Base-by-base conservation (phyloP, 148 eudicot species). In the Persicaria tinctoria region DNA sequence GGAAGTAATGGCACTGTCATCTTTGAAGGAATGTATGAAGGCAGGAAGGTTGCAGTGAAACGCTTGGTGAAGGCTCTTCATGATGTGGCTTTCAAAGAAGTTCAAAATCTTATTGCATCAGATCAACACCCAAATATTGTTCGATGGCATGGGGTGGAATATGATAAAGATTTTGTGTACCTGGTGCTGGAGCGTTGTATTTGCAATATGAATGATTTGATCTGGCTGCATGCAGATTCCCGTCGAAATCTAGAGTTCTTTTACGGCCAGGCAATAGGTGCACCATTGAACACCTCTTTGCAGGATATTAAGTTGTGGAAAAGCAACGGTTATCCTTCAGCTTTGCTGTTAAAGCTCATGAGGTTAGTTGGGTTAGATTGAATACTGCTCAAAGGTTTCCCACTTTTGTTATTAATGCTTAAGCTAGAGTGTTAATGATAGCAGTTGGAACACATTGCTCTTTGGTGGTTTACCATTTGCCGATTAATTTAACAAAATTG, bases 1-100 rank as follows among this genome's bases (percentile, higher is more conserved):
- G 98, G 98, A 76, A 94, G 98, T 87, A 91, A 91, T 74, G 98
- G 98, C 32, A 94, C 98, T 8, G 79, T 91, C 84, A 94, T 94
- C 11, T 88, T 94, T 18, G 96, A 94, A 78, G 98, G 98, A 83
- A 74, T 82, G 49, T 94, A 91, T 81, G 98, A 90, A 76, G 98
- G 98, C 49, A 97, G 98, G 75, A 83, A 82, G 1, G 98, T 94
- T 53, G 98, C 98, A 80, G 97, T 91, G 32, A 94, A 94, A 86
- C 93, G 98, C 50, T 91, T 94, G 75, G 96, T 94, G 56, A 84
- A 84, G 80, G 83, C 98, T 12, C 97, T 91, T 82, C 88, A 90
- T 79, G 91, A 94, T 56, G 89, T 94, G 85, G 98, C 98, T 54
- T 68, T 84, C 46, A 91, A 90, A 86, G 98, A 94, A 82, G 92